These are phyloP conservation scores for Metarhizium brunneum DNA, from an alignment of 2,329 filamentous ascomycete species.

Conservation along the genomic window DNA sequence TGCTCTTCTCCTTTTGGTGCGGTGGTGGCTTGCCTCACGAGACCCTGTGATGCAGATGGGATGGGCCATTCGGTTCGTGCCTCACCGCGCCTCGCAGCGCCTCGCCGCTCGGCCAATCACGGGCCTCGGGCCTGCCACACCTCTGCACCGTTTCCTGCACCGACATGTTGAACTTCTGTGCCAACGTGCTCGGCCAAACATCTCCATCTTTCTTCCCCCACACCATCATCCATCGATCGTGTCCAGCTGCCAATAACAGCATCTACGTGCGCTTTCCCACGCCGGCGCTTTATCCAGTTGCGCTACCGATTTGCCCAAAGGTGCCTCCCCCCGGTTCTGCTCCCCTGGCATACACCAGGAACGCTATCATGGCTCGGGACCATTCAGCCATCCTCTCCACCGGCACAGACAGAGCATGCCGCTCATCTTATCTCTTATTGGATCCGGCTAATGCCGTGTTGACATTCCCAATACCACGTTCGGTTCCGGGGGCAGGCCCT, in stretches of 20 bases:
- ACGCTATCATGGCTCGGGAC: background rate
- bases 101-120: background rate
- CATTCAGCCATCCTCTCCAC: background rate
- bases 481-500: background rate
- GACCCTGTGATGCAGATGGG: too few species aligned
- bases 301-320: background rate
- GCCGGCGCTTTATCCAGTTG: background rate
- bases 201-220: background rate
- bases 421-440: background rate
- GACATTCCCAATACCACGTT: background rate
- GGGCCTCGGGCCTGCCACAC: background rate
- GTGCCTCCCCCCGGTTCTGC: background rate
- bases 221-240: background rate
- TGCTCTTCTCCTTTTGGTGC: background rate
- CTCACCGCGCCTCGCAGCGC: too few species aligned
- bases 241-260: background rate
- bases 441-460: background rate
- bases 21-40: too few species aligned
- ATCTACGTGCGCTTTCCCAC: background rate
- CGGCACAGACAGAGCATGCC: background rate
- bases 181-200: too few species aligned
- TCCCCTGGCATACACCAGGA: background rate
- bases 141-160: background rate
- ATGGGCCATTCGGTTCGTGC: too few species aligned
- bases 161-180: background rate